phyloP scores from a whole-genome alignment of 2,329 filamentous ascomycete genomes.

The Sporothrix pallida region DNA sequence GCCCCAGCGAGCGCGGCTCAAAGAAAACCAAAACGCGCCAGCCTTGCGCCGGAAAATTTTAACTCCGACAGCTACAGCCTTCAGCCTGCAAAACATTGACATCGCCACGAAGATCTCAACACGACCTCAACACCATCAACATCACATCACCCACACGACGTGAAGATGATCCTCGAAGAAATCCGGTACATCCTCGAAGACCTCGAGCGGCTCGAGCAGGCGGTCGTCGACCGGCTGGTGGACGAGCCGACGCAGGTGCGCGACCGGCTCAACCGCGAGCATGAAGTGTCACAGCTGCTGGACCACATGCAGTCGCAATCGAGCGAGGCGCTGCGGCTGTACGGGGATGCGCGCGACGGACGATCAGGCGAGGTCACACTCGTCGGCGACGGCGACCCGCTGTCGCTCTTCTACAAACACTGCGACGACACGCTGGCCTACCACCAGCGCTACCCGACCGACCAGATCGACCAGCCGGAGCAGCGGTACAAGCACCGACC shows the following conservation, averaged over 20 bases:
- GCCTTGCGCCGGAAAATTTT: slow-evolving; percentile 36
- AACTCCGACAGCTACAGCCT: slow-evolving; percentile 24
- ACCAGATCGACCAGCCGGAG: slow-evolving; percentile 94
- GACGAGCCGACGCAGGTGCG: slow-evolving; percentile 94
- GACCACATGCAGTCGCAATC: slow-evolving; percentile 88
- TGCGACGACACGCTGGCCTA: slow-evolving; percentile 81
- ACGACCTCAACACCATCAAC: background rate
- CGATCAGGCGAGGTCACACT: slow-evolving; percentile 81
- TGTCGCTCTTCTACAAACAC: slow-evolving; percentile 90
- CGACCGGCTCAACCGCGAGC: slow-evolving; percentile 86
- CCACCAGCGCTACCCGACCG: slow-evolving; percentile 89
- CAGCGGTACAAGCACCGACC: slow-evolving; percentile 78
- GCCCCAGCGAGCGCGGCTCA: background rate
- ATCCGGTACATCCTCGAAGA: slow-evolving; percentile 95
- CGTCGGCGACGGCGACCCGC: slow-evolving; percentile 80
- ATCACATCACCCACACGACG: slow-evolving; percentile 35
- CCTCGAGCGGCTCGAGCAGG: slow-evolving; percentile 92
- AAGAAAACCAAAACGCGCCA: background rate
- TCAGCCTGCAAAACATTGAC: background rate
- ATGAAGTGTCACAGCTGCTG: slow-evolving; percentile 87
- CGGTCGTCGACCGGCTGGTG: slow-evolving; percentile 83
- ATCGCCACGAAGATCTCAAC: background rate
- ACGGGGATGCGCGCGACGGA: slow-evolving; percentile 75
- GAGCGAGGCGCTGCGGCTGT: slow-evolving; percentile 77
- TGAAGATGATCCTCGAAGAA: slow-evolving; percentile 82